Conservation (phyloP, 768 basidiomycete genomes). For the Leccinum incarnatum region DNA sequence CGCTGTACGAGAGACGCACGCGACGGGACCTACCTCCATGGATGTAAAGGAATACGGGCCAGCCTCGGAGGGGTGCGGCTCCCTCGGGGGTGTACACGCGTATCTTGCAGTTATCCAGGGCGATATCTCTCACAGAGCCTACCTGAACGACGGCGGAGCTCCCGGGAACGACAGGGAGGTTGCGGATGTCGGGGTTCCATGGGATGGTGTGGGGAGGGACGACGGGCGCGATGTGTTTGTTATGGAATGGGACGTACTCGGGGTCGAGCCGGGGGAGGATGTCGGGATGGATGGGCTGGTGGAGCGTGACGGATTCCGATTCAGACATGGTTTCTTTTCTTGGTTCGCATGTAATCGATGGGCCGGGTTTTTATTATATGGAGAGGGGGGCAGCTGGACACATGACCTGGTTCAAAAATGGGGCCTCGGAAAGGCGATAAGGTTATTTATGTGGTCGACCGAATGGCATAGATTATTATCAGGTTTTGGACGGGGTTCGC, state of each 20-base stretch:
- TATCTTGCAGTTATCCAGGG: conserved; percentile 48
- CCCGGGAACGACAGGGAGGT: conserved; percentile 51
- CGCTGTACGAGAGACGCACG: background rate
- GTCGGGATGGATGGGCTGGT: conserved; percentile 59
- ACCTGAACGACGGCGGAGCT: conserved; percentile 55
- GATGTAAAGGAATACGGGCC: conserved; percentile 71
- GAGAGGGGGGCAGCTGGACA: background rate
- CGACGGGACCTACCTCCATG: conserved; percentile 54
- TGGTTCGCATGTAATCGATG: background rate
- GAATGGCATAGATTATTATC: background rate
- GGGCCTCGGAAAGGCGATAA: background rate
- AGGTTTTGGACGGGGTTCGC: background rate
- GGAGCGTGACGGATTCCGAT: conserved; percentile 7
- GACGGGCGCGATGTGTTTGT: conserved; percentile 40
- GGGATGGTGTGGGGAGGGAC: conserved; percentile 53
- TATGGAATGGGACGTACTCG: conserved; percentile 63
- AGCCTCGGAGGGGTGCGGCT: conserved; percentile 46
- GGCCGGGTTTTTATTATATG: background rate
- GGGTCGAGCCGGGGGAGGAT: conserved; percentile 55
- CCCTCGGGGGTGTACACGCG: conserved; percentile 66
- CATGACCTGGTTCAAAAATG: conserved; percentile 17
- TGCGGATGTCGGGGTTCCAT: conserved; percentile 57
- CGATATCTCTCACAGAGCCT: conserved; percentile 48
- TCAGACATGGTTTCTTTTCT: conserved; percentile 9
- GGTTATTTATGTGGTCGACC: background rate